Percentiles rank a stretch among this genome's conserved stretches.
These are phyloP conservation scores for Ormosia semicastrata DNA, from an alignment of 306 rosid genomes.

Conservation along the genomic window DNA sequence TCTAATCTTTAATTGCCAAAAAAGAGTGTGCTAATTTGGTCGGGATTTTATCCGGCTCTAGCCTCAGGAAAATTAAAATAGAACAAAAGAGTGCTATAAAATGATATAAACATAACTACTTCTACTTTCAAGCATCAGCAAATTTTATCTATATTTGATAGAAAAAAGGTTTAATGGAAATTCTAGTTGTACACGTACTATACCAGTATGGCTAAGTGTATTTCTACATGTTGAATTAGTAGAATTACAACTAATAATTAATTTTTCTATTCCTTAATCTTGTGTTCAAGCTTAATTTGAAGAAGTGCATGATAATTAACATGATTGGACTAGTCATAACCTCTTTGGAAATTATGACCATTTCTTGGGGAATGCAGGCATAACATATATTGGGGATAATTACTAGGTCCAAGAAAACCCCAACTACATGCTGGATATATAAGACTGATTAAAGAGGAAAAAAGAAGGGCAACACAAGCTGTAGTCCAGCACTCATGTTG, in stretches of 20 bases:
- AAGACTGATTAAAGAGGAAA: conserved; percentile 1
- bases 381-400: conserved; percentile 5
- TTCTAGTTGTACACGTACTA: too few relatives aligned
- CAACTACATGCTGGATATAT: not conserved
- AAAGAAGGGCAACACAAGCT: conserved; percentile 26
- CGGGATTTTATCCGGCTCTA: too few relatives aligned
- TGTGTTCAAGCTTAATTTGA: not conserved
- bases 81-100: too few relatives aligned
- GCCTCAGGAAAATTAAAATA: too few relatives aligned
- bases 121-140: too few relatives aligned
- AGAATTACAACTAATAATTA: not conserved
- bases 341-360: not conserved
- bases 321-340: not conserved
- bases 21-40: too few relatives aligned
- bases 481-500: conserved; percentile 52
- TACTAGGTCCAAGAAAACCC: not conserved
- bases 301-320: not conserved
- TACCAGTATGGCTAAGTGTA: too few relatives aligned
- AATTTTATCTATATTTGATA: too few relatives aligned
- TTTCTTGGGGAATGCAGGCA: conserved; percentile 32
- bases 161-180: too few relatives aligned
- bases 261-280: not conserved
- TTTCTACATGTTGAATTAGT: too few relatives aligned
- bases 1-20: too few relatives aligned
- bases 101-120: too few relatives aligned